A percentile compares a stretch with the other conserved stretches of the same genome.
Evolutionary conservation across 257 asterid species (phyloP).

Genomic region (Lycium barbarum): DNA sequence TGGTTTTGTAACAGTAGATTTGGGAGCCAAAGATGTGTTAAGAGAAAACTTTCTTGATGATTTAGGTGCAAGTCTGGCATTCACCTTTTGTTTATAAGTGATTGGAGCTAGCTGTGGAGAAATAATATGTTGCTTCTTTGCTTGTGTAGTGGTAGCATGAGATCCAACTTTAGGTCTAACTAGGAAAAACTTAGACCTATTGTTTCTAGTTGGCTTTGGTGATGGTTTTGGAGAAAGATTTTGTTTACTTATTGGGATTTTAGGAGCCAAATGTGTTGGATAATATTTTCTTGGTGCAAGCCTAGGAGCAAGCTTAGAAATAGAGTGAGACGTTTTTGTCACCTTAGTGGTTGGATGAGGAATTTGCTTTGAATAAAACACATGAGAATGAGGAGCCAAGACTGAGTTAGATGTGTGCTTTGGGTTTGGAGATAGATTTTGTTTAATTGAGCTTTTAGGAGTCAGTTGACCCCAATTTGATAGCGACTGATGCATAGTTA

Average conservation of each 20-base stretch:
- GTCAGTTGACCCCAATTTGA: neutral
- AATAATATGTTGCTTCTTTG: neutral
- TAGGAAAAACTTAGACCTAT: neutral
- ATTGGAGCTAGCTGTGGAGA: neutral
- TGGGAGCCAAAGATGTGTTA: neutral
- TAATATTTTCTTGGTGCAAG: neutral
- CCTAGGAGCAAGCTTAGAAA: neutral
- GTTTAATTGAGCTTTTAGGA: neutral
- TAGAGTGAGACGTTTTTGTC: neutral
- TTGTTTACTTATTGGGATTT: neutral
- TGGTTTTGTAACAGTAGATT: neutral
- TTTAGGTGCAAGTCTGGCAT: neutral
- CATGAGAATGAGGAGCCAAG: slow-evolving; percentile 21
- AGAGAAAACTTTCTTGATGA: neutral
- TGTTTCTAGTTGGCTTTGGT: slow-evolving; percentile 9
- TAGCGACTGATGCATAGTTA: neutral
- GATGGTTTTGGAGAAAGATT: neutral
- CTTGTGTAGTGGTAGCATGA: neutral
- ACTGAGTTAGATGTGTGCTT: neutral
- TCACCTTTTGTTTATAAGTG: neutral
- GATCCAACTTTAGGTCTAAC: slow-evolving; percentile 4
- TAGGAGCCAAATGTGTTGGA: slow-evolving; percentile 14
- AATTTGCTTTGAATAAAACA: slow-evolving; percentile 5
- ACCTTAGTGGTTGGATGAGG: slow-evolving; percentile 11
- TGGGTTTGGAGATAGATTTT: neutral